Evolutionary conservation across 176 grass and related monocot species (phyloP), one percentile per base, ranked within the genome.

Genomic region (Alopecurus myosuroides): DNA sequence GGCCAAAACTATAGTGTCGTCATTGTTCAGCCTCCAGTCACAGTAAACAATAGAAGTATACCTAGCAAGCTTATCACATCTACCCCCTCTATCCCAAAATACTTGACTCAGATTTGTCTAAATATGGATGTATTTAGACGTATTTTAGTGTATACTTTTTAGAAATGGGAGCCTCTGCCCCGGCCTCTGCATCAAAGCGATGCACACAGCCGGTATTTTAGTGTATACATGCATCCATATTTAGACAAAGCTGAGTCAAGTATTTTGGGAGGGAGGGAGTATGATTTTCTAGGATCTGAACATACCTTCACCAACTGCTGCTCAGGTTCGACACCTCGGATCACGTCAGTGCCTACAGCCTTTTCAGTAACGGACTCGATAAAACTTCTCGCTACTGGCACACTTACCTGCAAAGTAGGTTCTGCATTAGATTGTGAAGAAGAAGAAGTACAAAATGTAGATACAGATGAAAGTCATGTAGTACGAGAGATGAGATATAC

Each of bases 281-380:
- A 35, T 37, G 36, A 34, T 51, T 39, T 30, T 31, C 25, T 39
- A 74, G 8, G 49, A 83, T 25, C 48, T 37, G 39, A 55, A 23
- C 29, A 70, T 95, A 98, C 96, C 94, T 98, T 98, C 55, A 98
- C 96, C 53, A 98, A 82, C 77, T 98, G 96, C 46, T 98, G 96
- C 34, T 98, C 96, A 68, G 96, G 93, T 75, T 42, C 50, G 90
- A 98, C 91, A 29, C 96, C 96, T 85, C 87, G 81, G 37, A 95
- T 95, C n/a, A 95, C 79, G 33, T 91, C 84, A 20, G 89, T 86
- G 34, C 96, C 96, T 69, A 90, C 55, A 61, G 91, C 96, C 74
- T 94, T 90, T 80, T 98, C 96, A 77, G 71, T 93, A 57, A 98
- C 91, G 23, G 93, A 95, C 34, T 93, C 89, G 35, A 98, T 86